Evolutionary conservation across 257 asterid species (phyloP), one percentile per base, ranked within the genome.

Genomic region (Dorcoceras hygrometricum): DNA sequence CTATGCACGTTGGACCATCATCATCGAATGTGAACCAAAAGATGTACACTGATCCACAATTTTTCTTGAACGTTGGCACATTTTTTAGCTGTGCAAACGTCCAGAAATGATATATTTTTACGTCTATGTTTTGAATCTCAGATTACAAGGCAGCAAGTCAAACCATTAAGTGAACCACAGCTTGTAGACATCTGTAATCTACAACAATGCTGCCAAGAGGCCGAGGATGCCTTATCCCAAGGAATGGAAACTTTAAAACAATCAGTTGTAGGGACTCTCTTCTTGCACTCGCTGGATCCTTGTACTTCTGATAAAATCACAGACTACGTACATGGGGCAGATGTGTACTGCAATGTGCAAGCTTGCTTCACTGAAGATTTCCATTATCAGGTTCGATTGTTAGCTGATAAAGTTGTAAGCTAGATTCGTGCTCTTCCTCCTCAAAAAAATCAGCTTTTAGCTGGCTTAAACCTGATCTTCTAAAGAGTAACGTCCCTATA

Each of bases 181-280:
- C 29, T 92, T 80, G 74, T 86, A 46, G 91, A 91, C 39, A 78
- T 92, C 32, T 89, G 89, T 55, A 89, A 84, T 67, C 63, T 92
- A 64, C 94, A 87, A 68, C 97, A 92, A 68, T 89, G 97, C 1
- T 89, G 90, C 7, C 97, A 89, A 50, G 89, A 92, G 48, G 96
- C 98, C 0, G 98, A 92, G 84, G 96, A 89, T 57, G 98, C 98
- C 65, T 78, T 92, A 57, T 86, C 98, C 8, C 98, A 92, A 71
- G 98, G 97, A 75, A 86, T 92, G 95, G 97, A 89, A 77, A 97
- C 96, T 20, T 75, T 87, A 77, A 95, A 92, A 54, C 95, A 81
- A 20, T 75, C 95, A 6, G 85, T 92, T 2, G 80, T 85, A 0
- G 96, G 89, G 53, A 87, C 96, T 6, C 91, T 92, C 46, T 92